Percentiles rank a stretch among this genome's conserved stretches.
phyloP scores from a whole-genome alignment of 345 rosid genomes.

The Atalantia buxifolia region DNA sequence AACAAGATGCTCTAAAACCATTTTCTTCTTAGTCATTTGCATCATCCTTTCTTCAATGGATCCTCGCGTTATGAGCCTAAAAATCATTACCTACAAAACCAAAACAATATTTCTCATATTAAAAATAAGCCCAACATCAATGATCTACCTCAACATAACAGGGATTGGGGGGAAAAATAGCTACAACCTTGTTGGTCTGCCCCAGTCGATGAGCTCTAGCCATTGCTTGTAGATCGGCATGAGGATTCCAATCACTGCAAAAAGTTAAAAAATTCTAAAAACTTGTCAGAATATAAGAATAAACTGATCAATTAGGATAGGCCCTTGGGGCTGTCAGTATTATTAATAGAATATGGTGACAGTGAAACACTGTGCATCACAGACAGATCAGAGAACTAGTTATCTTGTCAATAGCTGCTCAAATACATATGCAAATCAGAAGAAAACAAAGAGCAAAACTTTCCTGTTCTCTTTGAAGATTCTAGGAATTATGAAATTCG shows the following conservation, averaged over 20 bases:
- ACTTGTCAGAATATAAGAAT: background rate
- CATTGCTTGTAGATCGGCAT: constrained; percentile 99
- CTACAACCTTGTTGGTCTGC: constrained; percentile 85
- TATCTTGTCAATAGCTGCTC: background rate
- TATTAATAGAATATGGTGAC: background rate
- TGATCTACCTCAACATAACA: background rate
- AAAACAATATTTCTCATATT: constrained; percentile 17
- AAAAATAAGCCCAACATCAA: constrained; percentile 1
- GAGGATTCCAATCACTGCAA: constrained; percentile 98
- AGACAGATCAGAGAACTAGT: background rate
- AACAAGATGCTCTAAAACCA: constrained; percentile 99
- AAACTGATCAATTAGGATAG: background rate
- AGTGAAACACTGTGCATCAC: background rate
- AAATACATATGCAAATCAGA: background rate
- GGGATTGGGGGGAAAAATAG: constrained; percentile 1
- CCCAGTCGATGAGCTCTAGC: constrained; percentile 99
- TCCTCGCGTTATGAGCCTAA: constrained; percentile 85
- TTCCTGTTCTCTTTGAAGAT: background rate
- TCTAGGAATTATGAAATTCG: background rate
- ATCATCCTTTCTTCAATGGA: constrained; percentile 98
- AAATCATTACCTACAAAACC: constrained; percentile 82
- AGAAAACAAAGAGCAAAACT: background rate
- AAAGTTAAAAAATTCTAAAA: constrained; percentile 6
- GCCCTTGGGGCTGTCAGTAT: constrained; percentile 1
- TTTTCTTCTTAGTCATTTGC: constrained; percentile 98